These are phyloP conservation scores for Juncus effusus DNA, from an alignment of 176 grass and related monocot genomes.

Conservation along the genomic window DNA sequence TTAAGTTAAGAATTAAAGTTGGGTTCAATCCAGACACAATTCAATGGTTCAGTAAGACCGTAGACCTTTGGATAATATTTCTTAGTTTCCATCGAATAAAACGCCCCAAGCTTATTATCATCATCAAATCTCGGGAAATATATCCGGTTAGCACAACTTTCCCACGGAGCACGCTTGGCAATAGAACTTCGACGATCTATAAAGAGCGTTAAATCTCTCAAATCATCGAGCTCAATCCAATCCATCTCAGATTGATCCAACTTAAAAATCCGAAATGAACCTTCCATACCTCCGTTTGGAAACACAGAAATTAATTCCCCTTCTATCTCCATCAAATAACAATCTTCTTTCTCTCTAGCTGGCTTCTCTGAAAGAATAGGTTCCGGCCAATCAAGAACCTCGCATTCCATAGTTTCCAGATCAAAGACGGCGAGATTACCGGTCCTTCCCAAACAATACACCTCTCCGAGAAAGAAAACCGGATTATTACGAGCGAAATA, in stretches of 20 bases:
- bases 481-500: background rate
- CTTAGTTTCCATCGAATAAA: conserved; percentile 6
- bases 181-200: conserved; percentile 1
- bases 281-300: background rate
- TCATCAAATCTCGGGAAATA: conserved; percentile 8
- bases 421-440: conserved; percentile 17
- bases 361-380: background rate
- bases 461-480: conserved; percentile 1
- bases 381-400: background rate
- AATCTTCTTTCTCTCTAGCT: background rate
- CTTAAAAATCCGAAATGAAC: background rate
- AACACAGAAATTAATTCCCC: conserved; percentile 9
- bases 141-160: background rate
- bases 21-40: conserved; percentile 16
- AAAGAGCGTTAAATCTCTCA: conserved; percentile 10
- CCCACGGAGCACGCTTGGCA: background rate
- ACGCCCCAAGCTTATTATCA: background rate
- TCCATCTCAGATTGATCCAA: background rate
- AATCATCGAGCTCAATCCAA: conserved; percentile 7
- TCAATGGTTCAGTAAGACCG: background rate
- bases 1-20: background rate
- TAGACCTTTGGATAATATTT: background rate
- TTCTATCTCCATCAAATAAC: conserved; percentile 3
- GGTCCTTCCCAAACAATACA: conserved; percentile 7
- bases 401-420: background rate